phyloP scores from a whole-genome alignment of 768 basidiomycete species.

The Suillus occidentalis region DNA sequence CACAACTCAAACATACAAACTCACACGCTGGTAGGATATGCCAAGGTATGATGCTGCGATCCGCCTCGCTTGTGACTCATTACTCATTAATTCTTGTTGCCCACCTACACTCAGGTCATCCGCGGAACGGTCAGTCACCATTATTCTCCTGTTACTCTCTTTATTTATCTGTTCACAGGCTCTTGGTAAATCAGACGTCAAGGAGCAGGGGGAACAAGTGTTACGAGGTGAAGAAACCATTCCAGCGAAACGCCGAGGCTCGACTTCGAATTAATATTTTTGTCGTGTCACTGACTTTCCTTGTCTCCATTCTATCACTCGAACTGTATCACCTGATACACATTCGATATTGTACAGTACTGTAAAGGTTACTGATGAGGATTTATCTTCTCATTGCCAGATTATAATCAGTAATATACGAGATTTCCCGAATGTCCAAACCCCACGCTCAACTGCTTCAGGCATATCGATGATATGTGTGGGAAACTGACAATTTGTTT shows the following conservation, averaged over 20 bases:
- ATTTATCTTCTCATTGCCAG: background rate
- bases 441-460: background rate
- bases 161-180: slow-evolving; percentile 14
- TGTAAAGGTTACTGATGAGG: background rate
- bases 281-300: background rate
- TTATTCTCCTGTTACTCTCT: slow-evolving; percentile 6
- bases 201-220: slow-evolving; percentile 54
- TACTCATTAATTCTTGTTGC: slow-evolving; percentile 5
- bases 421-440: background rate
- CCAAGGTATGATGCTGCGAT: slow-evolving; percentile 20
- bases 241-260: slow-evolving; percentile 24
- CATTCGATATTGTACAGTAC: background rate
- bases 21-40: slow-evolving; percentile 26
- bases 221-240: slow-evolving; percentile 48
- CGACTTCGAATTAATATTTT: slow-evolving; percentile 12
- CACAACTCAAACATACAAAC: background rate
- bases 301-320: background rate
- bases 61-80: background rate
- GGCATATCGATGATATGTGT: background rate
- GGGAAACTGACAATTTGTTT: background rate
- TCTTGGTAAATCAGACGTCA: slow-evolving; percentile 39
- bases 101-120: slow-evolving; percentile 20
- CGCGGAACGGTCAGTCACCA: slow-evolving; percentile 29
- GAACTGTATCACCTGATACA: background rate
- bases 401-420: background rate